Conservation (phyloP, 2,329 filamentous ascomycete species). For the Ceratocystis albifundus region DNA sequence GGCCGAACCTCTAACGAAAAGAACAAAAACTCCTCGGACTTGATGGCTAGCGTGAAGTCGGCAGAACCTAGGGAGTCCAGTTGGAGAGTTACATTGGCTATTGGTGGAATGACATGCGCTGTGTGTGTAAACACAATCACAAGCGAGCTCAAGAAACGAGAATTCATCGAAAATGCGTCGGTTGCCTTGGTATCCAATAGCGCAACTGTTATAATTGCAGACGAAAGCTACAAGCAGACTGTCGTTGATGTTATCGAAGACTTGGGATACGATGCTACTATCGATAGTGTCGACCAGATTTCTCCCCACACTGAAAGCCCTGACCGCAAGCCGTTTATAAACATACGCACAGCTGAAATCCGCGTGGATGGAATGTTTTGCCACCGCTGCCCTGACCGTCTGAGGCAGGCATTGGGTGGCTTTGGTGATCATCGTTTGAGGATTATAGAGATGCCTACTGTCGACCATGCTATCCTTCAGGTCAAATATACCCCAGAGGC, state of each 20-base stretch:
- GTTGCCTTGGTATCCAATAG: conserved; percentile 59
- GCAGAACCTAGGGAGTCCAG: conserved; percentile 18
- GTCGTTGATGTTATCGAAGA: conserved; percentile 44
- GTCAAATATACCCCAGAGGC: conserved; percentile 58
- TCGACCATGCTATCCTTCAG: conserved; percentile 54
- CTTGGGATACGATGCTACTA: conserved; percentile 53
- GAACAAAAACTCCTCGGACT: background rate
- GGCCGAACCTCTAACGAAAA: background rate
- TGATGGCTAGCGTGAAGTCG: conserved; percentile 17
- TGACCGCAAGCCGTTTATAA: conserved; percentile 27
- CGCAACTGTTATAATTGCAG: conserved; percentile 47
- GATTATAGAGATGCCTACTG: conserved; percentile 44
- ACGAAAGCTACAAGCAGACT: conserved; percentile 28
- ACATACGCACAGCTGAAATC: conserved; percentile 50
- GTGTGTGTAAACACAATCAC: conserved; percentile 55
- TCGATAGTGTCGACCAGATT: conserved; percentile 41
- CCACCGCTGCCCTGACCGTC: conserved; percentile 52
- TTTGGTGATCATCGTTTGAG: conserved; percentile 40
- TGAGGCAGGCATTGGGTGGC: conserved; percentile 42
- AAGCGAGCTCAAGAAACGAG: conserved; percentile 43
- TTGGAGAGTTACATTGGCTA: conserved; percentile 46
- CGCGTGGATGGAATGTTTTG: conserved; percentile 63
- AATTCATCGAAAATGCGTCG: conserved; percentile 39
- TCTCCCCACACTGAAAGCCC: conserved; percentile 29
- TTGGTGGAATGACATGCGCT: conserved; percentile 64